Percentiles rank a stretch among this genome's conserved stretches.
Evolutionary conservation across 2,329 filamentous ascomycete species (phyloP).

Genomic region (Calonectria ilicicola): DNA sequence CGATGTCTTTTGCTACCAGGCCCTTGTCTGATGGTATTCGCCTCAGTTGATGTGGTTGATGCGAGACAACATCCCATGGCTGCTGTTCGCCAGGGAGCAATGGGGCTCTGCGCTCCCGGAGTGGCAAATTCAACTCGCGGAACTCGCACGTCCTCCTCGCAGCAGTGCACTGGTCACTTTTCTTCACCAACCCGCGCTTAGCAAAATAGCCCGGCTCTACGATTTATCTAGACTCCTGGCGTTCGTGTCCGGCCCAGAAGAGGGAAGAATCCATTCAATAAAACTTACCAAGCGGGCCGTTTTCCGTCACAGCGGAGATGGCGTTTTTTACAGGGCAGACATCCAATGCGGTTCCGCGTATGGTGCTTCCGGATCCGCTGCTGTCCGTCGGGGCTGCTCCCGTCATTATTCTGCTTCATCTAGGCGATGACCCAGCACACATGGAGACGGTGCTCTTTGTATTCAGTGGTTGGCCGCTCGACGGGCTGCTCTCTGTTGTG

Average conservation of each 20-base stretch:
- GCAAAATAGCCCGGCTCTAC: neutral
- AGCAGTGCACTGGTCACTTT: slow-evolving; percentile 25
- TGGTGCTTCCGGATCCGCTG: neutral
- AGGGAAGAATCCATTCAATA: neutral
- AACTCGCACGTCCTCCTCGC: slow-evolving; percentile 29
- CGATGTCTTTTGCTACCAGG: slow-evolving; percentile 6
- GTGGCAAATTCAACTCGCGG: slow-evolving; percentile 22
- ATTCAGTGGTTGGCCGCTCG: neutral
- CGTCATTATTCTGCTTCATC: neutral
- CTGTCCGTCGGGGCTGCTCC: neutral
- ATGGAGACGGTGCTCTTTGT: neutral
- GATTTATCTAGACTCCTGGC: neutral
- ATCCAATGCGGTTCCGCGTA: neutral
- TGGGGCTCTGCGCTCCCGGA: slow-evolving; percentile 31
- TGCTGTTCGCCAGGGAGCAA: slow-evolving; percentile 36
- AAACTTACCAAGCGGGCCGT: neutral
- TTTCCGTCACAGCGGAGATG: neutral
- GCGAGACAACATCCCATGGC: slow-evolving; percentile 26
- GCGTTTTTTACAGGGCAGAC: neutral
- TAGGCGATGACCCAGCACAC: neutral
- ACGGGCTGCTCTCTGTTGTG: neutral
- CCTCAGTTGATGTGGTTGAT: neutral
- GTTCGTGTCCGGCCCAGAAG: neutral
- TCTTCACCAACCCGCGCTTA: neutral
- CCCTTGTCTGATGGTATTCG: neutral